Evolutionary conservation across 192 early-diverging fungal genomes (phyloP).

Genomic region (Entomortierella chlamydospora): DNA sequence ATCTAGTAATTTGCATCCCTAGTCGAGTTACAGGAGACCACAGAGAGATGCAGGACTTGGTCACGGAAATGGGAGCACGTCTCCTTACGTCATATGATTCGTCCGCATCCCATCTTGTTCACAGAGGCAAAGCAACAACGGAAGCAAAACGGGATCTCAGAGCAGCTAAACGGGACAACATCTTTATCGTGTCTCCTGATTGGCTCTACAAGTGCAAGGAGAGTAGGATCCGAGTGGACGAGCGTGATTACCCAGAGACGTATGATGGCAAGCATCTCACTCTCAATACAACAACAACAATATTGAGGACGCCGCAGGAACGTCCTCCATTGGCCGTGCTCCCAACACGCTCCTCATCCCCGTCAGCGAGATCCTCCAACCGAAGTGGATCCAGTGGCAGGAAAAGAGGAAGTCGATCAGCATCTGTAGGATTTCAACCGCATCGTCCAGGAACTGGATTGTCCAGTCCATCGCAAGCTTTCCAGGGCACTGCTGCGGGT

Average conservation of each 20-base stretch:
- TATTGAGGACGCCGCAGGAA: neutral
- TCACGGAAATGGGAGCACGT: constrained; percentile 18
- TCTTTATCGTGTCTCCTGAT: constrained; percentile 9
- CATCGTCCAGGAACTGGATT: constrained; percentile 2
- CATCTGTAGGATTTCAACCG: constrained; percentile 7
- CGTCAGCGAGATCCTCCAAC: neutral
- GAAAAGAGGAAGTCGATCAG: constrained; percentile 2
- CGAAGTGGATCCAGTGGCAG: neutral
- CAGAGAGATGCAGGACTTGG: constrained; percentile 24
- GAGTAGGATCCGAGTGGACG: constrained; percentile 21
- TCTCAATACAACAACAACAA: neutral
- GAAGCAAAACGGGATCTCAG: constrained; percentile 15
- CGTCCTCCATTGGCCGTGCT: constrained; percentile 11
- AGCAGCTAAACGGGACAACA: constrained; percentile 7
- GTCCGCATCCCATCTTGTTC: constrained; percentile 24
- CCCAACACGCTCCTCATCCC: constrained; percentile 3
- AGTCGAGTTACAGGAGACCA: constrained; percentile 23
- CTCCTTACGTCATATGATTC: constrained; percentile 13
- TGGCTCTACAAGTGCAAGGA: constrained; percentile 37
- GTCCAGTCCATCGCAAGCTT: constrained; percentile 20
- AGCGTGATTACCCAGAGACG: constrained; percentile 29
- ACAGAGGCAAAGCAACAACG: constrained; percentile 27
- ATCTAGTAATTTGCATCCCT: constrained; percentile 18
- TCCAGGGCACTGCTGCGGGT: constrained; percentile 43
- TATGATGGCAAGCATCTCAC: constrained; percentile 27